Conservation (phyloP, 2,329 filamentous ascomycete genomes). For the Neoascochyta sp. region DNA sequence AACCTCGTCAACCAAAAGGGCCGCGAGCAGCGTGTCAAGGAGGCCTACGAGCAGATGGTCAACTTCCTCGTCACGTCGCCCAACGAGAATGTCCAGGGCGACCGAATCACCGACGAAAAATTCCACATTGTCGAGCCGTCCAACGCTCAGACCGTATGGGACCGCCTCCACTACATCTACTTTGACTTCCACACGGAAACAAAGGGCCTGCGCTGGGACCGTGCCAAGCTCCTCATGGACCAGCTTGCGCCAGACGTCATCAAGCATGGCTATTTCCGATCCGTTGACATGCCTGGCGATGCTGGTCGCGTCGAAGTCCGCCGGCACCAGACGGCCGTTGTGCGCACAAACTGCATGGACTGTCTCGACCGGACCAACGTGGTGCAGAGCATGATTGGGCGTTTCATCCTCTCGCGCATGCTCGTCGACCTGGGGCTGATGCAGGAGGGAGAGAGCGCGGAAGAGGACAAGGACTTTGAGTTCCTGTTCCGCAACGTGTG, state of each 20-base stretch:
- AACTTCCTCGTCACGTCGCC: conserved; percentile 68
- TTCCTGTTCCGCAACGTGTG: conserved; percentile 93
- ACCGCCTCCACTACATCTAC: conserved; percentile 91
- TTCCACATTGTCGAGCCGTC: conserved; percentile 71
- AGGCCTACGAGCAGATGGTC: conserved; percentile 89
- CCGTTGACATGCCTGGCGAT: conserved; percentile 75
- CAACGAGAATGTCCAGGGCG: conserved; percentile 61
- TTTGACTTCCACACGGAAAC: conserved; percentile 99
- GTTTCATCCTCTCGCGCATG: conserved; percentile 84
- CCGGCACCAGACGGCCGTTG: conserved; percentile 79
- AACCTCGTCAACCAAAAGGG: conserved; percentile 97
- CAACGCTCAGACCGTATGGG: conserved; percentile 61
- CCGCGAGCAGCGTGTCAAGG: conserved; percentile 82
- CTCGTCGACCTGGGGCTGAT: conserved; percentile 81
- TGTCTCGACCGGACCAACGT: conserved; percentile 97
- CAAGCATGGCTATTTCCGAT: conserved; percentile 87
- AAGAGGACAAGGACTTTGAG: conserved; percentile 79
- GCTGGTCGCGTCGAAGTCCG: conserved; percentile 75
- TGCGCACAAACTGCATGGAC: conserved; percentile 99
- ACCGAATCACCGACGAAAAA: conserved; percentile 69
- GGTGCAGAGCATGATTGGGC: conserved; percentile 93
- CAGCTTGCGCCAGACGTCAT: conserved; percentile 72
- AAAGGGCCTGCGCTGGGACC: conserved; percentile 90
- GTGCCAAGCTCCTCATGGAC: conserved; percentile 81
- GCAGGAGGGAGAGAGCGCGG: conserved; percentile 69